These are phyloP conservation scores for Coemansia sp. DNA, from an alignment of 192 early-diverging fungal species.

Conservation along the genomic window DNA sequence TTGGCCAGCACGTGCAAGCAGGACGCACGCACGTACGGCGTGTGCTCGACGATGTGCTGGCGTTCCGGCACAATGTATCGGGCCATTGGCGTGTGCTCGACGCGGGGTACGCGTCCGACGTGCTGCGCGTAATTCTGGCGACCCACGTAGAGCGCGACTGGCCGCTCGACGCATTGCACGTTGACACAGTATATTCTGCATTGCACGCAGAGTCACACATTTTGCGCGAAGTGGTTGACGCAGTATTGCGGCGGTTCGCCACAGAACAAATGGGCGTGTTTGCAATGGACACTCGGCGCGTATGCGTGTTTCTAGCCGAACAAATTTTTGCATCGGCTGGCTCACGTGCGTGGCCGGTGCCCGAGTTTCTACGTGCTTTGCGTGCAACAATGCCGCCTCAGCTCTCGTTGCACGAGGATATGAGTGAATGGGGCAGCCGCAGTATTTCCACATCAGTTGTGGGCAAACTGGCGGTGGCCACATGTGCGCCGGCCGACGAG, in stretches of 20 bases:
- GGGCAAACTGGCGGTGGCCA: conserved; percentile 44
- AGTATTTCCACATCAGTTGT: conserved; percentile 34
- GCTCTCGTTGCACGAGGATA: conserved; percentile 8
- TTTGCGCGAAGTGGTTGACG: conserved; percentile 31
- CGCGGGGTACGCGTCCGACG: conserved; percentile 34
- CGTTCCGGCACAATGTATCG: conserved; percentile 23
- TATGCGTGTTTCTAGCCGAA: conserved; percentile 41
- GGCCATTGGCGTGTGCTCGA: conserved; percentile 39
- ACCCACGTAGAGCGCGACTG: conserved; percentile 44
- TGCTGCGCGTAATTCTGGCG: conserved; percentile 44
- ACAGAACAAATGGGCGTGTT: conserved; percentile 1
- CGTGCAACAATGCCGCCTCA: conserved; percentile 49
- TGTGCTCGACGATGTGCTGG: conserved; percentile 40
- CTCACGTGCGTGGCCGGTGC: conserved; percentile 32
- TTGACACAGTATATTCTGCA: conserved; percentile 12
- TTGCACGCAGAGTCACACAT: conserved; percentile 17
- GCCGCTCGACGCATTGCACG: conserved; percentile 23
- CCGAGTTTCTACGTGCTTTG: conserved; percentile 40
- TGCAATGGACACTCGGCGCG: conserved; percentile 24
- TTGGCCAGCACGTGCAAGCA: conserved; percentile 31
- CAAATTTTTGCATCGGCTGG: conserved; percentile 42
- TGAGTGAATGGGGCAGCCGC: conserved; percentile 26
- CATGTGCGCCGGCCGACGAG: conserved; percentile 19
- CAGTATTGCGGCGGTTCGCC: conserved; percentile 36
- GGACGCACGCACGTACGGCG: conserved; percentile 18